Conservation (phyloP, 345 rosid genomes). For the Brassica napus region DNA sequence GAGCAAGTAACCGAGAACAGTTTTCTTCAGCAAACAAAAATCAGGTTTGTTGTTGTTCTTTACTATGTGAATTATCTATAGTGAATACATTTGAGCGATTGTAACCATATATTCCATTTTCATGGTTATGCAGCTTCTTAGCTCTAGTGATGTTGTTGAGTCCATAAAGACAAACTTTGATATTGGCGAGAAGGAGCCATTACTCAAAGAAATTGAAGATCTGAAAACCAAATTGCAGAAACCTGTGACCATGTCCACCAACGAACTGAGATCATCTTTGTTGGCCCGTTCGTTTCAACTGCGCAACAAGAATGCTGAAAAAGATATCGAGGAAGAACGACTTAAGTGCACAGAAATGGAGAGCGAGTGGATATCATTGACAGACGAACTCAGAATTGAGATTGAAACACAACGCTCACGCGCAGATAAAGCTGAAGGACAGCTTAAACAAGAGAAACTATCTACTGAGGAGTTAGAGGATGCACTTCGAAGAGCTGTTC, state of each 20-base stretch:
- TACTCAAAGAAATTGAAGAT: constrained; percentile 75
- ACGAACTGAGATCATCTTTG: constrained; percentile 70
- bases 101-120: constrained; percentile 6
- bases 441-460: constrained; percentile 65
- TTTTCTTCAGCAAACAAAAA: constrained; percentile 37
- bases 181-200: constrained; percentile 69
- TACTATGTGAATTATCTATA: constrained; percentile 11
- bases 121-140: constrained; percentile 36
- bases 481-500: constrained; percentile 80
- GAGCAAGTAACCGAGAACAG: constrained; percentile 27
- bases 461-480: constrained; percentile 82
- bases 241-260: constrained; percentile 57
- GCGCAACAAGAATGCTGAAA: constrained; percentile 43
- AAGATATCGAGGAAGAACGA: constrained; percentile 76
- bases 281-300: constrained; percentile 68
- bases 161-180: constrained; percentile 30
- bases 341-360: constrained; percentile 93
- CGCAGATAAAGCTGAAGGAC: constrained; percentile 73
- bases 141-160: constrained; percentile 27
- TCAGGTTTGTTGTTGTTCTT: constrained; percentile 37
- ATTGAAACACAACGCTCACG: constrained; percentile 68
- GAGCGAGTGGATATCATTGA: constrained; percentile 91
- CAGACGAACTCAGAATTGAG: constrained; percentile 87
- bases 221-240: constrained; percentile 63
- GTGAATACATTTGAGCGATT: not conserved